Base-by-base conservation (phyloP, 768 basidiomycete species). In the Leccinum barrowsii region DNA sequence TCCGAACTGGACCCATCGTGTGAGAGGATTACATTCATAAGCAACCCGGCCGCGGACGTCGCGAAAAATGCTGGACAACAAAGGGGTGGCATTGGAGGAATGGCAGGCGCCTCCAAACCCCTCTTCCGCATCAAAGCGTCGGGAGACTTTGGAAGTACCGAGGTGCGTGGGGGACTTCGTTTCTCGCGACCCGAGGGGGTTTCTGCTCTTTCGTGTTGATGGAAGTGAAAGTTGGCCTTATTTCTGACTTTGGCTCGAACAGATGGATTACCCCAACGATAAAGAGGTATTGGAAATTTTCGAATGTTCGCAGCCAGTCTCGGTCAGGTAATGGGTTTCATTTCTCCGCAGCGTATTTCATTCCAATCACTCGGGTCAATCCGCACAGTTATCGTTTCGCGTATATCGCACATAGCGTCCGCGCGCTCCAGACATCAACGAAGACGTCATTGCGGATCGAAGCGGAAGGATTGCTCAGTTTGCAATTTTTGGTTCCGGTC, bases 241-340 rank as follows among this genome's bases (percentile, higher is more conserved):
- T 22, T 47, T 50, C 40, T 58, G 54, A 62, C 19, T 22, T 19
- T 24, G 56, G 34, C 22, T 5, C 24, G n/a, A 40, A 15, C 30
- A 95, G 93, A 92, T 98, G 86, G 95, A 99, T 74, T 98, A 95
- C 61, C 94, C 94, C 3, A 94, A 92, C 65, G 94, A 96, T 67
- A 81, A 82, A 50, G 94, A 97, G 52, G 90, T 98, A 0, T 80
- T 98, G 30, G 94, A 97, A 72, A 84, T 86, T 0, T 94, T 97
- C 65, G 91, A 96, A 59, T 98, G 95, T 70, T 76, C 72, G 11
- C 76, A 78, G 35, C 74, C 76, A 7, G 80, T 94, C 32, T 79
- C 77, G 35, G 92, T 91, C 71, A 90, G 86, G 94, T 94, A 61
- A 49, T 77, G 55, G 24, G 15, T 40, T 8, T 35, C 35, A 53